A percentile compares a stretch with the other conserved stretches of the same genome.
phyloP scores from a whole-genome alignment of 768 basidiomycete genomes.

The Collybia sordida region DNA sequence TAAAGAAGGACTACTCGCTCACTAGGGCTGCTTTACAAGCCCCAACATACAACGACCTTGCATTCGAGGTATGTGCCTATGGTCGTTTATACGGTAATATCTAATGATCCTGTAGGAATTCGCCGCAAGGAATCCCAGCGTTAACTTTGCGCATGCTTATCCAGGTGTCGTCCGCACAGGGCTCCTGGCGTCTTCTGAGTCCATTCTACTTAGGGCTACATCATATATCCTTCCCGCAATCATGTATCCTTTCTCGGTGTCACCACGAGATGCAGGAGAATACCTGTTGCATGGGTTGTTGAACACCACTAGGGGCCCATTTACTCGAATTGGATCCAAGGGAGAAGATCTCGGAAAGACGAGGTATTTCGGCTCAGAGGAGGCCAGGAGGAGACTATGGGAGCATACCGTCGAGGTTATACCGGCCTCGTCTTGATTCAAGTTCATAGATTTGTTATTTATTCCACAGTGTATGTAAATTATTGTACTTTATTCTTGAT shows the following conservation, averaged over 20 bases:
- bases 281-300: constrained; percentile 34
- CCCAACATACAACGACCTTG: constrained; percentile 41
- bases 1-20: too few relatives aligned
- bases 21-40: constrained; percentile 25
- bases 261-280: constrained; percentile 29
- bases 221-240: constrained; percentile 17
- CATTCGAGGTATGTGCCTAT: constrained; percentile 33
- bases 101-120: constrained; percentile 28
- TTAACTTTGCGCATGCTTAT: constrained; percentile 38
- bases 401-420: constrained; percentile 27
- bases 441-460: background rate
- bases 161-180: constrained; percentile 39
- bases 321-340: constrained; percentile 28
- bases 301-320: constrained; percentile 22
- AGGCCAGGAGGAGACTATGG: constrained; percentile 36
- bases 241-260: constrained; percentile 20
- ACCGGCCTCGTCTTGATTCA: too few relatives aligned
- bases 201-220: constrained; percentile 18
- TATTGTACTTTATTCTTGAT: background rate
- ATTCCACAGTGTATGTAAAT: background rate
- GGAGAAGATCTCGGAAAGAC: too few relatives aligned
- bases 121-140: constrained; percentile 28
- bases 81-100: background rate
- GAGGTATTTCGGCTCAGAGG: constrained; percentile 36
- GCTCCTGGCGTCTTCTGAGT: constrained; percentile 24